Percentiles rank a stretch among this genome's conserved stretches.
These are phyloP conservation scores for Penicillium polonicum DNA, from an alignment of 2,329 filamentous ascomycete genomes.

Conservation along the genomic window DNA sequence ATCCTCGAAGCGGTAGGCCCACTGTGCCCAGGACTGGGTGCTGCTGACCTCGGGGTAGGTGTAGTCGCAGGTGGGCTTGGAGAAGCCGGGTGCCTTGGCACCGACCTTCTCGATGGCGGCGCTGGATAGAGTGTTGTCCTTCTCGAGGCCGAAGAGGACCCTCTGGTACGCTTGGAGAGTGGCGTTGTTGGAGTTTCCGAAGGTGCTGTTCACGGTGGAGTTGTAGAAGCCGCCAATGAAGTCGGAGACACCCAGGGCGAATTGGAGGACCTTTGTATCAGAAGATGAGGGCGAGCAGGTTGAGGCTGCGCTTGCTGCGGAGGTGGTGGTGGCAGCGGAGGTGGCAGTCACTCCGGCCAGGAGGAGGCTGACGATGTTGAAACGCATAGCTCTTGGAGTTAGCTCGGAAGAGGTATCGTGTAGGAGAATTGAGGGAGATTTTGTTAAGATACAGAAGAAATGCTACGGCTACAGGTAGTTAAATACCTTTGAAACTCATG, in stretches of 20 bases:
- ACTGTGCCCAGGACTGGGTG: constrained; percentile 20
- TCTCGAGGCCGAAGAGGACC: constrained; percentile 24
- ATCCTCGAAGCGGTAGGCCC: constrained; percentile 23
- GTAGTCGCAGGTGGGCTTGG: constrained; percentile 24
- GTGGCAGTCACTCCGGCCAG: constrained; percentile 18
- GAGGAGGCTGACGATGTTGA: constrained; percentile 20
- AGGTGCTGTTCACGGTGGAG: constrained; percentile 22
- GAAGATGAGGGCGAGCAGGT: constrained; percentile 23
- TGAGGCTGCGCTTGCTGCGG: constrained; percentile 10
- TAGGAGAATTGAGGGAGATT: too few relatives aligned
- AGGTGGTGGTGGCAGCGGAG: constrained; percentile 4
- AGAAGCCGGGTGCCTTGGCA: constrained; percentile 17
- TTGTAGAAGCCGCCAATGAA: constrained; percentile 31
- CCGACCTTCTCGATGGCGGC: constrained; percentile 26
- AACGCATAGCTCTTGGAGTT: constrained; percentile 17
- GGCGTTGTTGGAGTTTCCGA: constrained; percentile 19
- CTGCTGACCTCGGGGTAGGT: constrained; percentile 18
- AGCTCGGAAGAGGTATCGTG: neutral
- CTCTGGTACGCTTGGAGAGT: constrained; percentile 21
- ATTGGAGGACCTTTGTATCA: constrained; percentile 25
- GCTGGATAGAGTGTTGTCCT: constrained; percentile 26
- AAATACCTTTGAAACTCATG: neutral
- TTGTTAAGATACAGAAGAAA: neutral
- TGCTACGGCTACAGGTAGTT: neutral
- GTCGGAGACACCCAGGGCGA: constrained; percentile 25